phyloP scores from a whole-genome alignment of 148 eudicot genomes.

The Arctostaphylos glauca region DNA sequence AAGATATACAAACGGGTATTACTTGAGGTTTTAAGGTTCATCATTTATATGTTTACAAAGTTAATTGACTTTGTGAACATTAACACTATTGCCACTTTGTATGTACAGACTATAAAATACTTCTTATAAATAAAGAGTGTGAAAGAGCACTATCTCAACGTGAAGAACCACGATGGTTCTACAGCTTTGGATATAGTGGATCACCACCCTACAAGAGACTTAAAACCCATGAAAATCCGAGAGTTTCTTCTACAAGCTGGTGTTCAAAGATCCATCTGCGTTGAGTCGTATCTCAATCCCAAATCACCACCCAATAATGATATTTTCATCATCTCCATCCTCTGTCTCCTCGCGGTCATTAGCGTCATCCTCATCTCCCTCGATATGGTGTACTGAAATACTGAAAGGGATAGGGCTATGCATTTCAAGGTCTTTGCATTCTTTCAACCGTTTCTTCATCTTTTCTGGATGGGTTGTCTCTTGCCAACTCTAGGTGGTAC shows the following conservation, averaged over 20 bases:
- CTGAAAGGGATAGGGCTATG: too few species aligned
- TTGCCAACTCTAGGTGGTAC: too few species aligned
- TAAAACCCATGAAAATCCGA: constrained; percentile 30
- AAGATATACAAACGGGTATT: too few species aligned
- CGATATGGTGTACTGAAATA: too few species aligned
- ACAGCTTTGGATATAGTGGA: constrained; percentile 35
- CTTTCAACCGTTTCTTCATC: too few species aligned
- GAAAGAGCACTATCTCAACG: constrained; percentile 2
- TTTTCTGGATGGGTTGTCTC: too few species aligned
- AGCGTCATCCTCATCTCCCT: too few species aligned
- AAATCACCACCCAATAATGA: background rate
- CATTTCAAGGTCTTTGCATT: too few species aligned
- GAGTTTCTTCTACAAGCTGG: constrained; percentile 28
- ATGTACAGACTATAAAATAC: constrained; percentile 30
- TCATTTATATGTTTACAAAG: too few species aligned
- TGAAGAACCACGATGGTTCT: constrained; percentile 28
- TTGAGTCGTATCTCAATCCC: background rate
- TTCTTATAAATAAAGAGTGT: constrained; percentile 12
- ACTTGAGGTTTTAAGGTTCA: too few species aligned
- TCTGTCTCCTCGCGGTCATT: too few species aligned
- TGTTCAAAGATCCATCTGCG: background rate
- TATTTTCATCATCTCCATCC: too few species aligned
- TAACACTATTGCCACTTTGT: background rate
- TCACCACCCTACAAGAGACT: constrained; percentile 32
- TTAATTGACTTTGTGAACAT: background rate